phyloP scores from a whole-genome alignment of 352 stramenopile species.

The Phytophthora gonapodyides region DNA sequence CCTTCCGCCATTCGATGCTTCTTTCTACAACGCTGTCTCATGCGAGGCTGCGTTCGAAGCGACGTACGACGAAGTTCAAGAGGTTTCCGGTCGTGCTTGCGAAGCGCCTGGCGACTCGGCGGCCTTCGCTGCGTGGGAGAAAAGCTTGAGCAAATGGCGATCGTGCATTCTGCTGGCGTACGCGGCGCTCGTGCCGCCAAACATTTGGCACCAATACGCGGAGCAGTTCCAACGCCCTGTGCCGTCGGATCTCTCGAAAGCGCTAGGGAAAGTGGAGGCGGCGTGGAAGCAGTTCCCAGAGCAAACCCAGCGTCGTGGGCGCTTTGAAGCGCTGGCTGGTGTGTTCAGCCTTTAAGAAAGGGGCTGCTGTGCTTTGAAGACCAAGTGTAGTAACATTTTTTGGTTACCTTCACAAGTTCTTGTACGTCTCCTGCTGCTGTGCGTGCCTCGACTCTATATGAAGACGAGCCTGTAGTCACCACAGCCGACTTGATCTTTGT shows the following conservation, averaged over 20 bases:
- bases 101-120: conserved; percentile 39
- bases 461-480: conserved; percentile 62
- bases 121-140: conserved; percentile 56
- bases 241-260: conserved; percentile 49
- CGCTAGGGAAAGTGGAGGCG: conserved; percentile 36
- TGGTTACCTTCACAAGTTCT: conserved; percentile 8
- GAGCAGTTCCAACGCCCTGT: conserved; percentile 56
- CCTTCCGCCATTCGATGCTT: conserved; percentile 73
- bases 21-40: conserved; percentile 79
- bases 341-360: conserved; percentile 31
- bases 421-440: too few relatives aligned
- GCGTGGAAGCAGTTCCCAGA: conserved; percentile 60
- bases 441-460: conserved; percentile 16
- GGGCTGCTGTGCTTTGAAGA: not conserved
- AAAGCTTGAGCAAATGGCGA: conserved; percentile 61
- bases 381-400: conserved; percentile 10
- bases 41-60: conserved; percentile 71
- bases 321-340: conserved; percentile 52
- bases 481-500: conserved; percentile 72
- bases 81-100: conserved; percentile 52
- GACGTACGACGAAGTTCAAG: conserved; percentile 67
- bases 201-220: conserved; percentile 69
- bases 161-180: conserved; percentile 71
- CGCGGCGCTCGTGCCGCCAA: conserved; percentile 64
- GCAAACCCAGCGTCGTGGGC: conserved; percentile 55